Conservation (phyloP, 257 asterid genomes). For the Forsythia suspensa region DNA sequence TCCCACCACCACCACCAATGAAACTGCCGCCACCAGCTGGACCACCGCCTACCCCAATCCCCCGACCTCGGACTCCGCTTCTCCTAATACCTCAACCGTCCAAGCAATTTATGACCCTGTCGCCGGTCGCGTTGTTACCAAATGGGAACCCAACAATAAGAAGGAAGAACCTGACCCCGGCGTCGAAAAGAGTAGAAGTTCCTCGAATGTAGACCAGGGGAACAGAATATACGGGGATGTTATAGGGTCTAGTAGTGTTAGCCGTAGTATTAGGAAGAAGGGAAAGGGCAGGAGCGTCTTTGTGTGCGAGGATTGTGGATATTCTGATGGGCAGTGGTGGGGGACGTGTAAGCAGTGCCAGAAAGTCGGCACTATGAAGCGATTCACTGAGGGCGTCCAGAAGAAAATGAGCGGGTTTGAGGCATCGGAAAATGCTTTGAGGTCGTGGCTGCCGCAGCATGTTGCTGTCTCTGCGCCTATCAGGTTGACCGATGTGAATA, state of each 20-base stretch:
- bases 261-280: slow-evolving; percentile 46
- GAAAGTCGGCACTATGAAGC: slow-evolving; percentile 63
- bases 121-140: slow-evolving; percentile 50
- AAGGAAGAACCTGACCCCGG: slow-evolving; percentile 23
- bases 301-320: slow-evolving; percentile 82
- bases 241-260: slow-evolving; percentile 38
- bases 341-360: slow-evolving; percentile 79
- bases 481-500: slow-evolving; percentile 62
- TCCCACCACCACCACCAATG: slow-evolving; percentile 33
- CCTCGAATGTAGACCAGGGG: slow-evolving; percentile 31
- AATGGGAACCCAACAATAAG: slow-evolving; percentile 21
- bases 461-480: slow-evolving; percentile 42
- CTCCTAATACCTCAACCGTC: slow-evolving; percentile 33
- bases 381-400: slow-evolving; percentile 40
- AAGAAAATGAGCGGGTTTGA: slow-evolving; percentile 49
- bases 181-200: slow-evolving; percentile 19
- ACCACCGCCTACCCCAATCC: slow-evolving; percentile 27
- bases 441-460: slow-evolving; percentile 67
- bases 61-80: slow-evolving; percentile 22
- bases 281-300: slow-evolving; percentile 60
- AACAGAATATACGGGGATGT: slow-evolving; percentile 54
- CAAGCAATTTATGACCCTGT: slow-evolving; percentile 52
- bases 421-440: slow-evolving; percentile 50
- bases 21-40: slow-evolving; percentile 40
- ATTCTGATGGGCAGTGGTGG: slow-evolving; percentile 97